Percentiles rank a stretch among this genome's conserved stretches.
phyloP scores from a whole-genome alignment of 257 asterid species.

The Striga asiatica region DNA sequence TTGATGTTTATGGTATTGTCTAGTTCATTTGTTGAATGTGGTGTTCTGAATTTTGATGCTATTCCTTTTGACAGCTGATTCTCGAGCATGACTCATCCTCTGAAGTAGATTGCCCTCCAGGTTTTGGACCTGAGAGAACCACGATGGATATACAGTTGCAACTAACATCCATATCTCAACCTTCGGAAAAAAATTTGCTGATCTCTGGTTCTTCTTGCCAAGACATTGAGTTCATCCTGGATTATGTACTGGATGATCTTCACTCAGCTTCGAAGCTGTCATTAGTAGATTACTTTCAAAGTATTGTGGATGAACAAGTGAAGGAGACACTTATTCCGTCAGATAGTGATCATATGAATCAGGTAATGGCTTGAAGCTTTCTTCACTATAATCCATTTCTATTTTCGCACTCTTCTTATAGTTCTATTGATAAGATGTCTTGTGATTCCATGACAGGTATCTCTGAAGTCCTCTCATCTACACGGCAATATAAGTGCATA shows the following conservation, averaged over 20 bases:
- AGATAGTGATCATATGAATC: conserved; percentile 19
- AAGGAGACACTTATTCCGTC: conserved; percentile 27
- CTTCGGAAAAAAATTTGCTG: conserved; percentile 18
- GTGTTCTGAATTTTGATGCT: conserved; percentile 16
- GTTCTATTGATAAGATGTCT: conserved; percentile 1
- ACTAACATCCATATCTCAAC: conserved; percentile 20
- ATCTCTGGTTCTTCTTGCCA: conserved; percentile 16
- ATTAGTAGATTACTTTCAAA: conserved; percentile 29
- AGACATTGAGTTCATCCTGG: conserved; percentile 37
- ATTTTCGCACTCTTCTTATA: not conserved
- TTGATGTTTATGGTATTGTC: conserved; percentile 15
- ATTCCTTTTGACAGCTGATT: conserved; percentile 37
- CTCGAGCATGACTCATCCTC: conserved; percentile 34
- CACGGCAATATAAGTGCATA: conserved; percentile 21
- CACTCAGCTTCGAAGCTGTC: conserved; percentile 55
- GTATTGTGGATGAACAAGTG: conserved; percentile 60
- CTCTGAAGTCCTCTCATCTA: conserved; percentile 17
- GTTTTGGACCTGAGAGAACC: conserved; percentile 42
- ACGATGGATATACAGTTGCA: conserved; percentile 22
- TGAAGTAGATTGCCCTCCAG: conserved; percentile 74
- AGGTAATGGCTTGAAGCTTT: conserved; percentile 31
- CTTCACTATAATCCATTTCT: conserved; percentile 2
- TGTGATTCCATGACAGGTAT: conserved; percentile 34
- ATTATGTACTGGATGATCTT: conserved; percentile 48
- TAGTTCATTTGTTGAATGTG: conserved; percentile 13